A percentile compares a stretch with the other conserved stretches of the same genome.
Conservation (phyloP, 768 basidiomycete species). For the Xerocomellus intermedius region DNA sequence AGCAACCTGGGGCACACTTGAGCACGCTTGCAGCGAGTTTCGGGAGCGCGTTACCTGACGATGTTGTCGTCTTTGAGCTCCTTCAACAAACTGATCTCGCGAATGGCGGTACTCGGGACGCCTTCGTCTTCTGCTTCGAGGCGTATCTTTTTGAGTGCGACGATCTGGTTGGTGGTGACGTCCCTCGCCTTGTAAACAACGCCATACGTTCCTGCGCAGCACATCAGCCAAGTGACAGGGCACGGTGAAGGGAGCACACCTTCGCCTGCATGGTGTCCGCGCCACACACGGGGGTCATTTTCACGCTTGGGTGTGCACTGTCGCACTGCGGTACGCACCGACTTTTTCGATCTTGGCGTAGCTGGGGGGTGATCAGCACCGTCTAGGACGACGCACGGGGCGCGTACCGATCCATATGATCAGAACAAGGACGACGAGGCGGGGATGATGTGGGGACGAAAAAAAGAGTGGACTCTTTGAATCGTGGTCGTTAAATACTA, state of each 20-base stretch:
- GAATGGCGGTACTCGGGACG: slow-evolving; percentile 95
- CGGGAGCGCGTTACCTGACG: slow-evolving; percentile 58
- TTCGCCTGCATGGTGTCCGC: slow-evolving; percentile 38
- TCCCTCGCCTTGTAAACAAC: slow-evolving; percentile 98
- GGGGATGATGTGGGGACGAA: slow-evolving; percentile 9
- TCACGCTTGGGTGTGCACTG: slow-evolving; percentile 1
- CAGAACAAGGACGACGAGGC: background rate
- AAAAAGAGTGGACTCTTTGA: slow-evolving; percentile 1
- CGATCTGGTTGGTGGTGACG: slow-evolving; percentile 71
- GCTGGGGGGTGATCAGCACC: slow-evolving; percentile 45
- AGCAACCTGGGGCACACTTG: slow-evolving; percentile 57
- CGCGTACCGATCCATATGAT: slow-evolving; percentile 36
- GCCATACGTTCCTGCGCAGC: slow-evolving; percentile 83
- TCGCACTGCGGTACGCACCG: slow-evolving; percentile 58
- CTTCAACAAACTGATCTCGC: slow-evolving; percentile 96
- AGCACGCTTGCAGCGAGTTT: background rate
- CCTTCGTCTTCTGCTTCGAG: slow-evolving; percentile 99
- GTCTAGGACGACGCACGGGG: slow-evolving; percentile 3
- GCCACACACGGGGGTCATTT: slow-evolving; percentile 20
- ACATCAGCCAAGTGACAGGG: slow-evolving; percentile 2
- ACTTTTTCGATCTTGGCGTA: slow-evolving; percentile 99
- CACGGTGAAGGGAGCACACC: slow-evolving; percentile 26
- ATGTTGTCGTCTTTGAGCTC: slow-evolving; percentile 96
- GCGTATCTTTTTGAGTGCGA: slow-evolving; percentile 98
- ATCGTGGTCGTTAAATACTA: slow-evolving; percentile 19